Base-by-base conservation (phyloP, 768 basidiomycete species). In the Tricholomella constricta region DNA sequence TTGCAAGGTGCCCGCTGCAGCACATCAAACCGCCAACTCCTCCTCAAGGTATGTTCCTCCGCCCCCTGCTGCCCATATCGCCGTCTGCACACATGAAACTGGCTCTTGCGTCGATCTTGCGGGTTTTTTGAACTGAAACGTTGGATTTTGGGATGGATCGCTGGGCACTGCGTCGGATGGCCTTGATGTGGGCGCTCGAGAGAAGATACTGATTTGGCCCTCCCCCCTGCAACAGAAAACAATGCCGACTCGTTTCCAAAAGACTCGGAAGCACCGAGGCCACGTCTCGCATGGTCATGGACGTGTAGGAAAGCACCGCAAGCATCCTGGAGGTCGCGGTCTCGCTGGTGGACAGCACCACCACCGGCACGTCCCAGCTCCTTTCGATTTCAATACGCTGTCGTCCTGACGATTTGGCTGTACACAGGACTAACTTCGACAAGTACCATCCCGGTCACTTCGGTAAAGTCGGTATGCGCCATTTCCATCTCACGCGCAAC, bases 381-480 rank as follows among this genome's bases (percentile, higher is more conserved):
- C 32, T 19, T 15, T 10, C 34, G 52, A 23, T 19, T 35, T 23
- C 10, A 43, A 12, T 45, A 19, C 15, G 19, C 5, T 20, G 17
- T 49, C 42, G 12, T 38, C n/a, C 43, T 57, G 31, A 56, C 19
- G 6, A 31, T 38, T 22, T 54, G 31, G 12, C n/a, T 41, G 11
- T 52, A 36, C 51, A 17, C 58, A 92, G 94, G 56, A 95, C 89
- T 69, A 97, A 98, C 81, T 91, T 96, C 69, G 94, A 96, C 77
- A 96, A 96, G 79, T 98, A 94, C 89, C 95, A 98, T 78, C 94
- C 94, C 73, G 95, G 95, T 91, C 98, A 98, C 93, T 98, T 96
- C 74, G 95, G 95, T 82, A 98, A 98, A 79, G 93, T 96, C 72
- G 97, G 97, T 92, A 99, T 99, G 96, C 87, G 97, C 71, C 88